phyloP scores from a whole-genome alignment of 495 filamentous ascomycete species.

The Mytilinidion resinicola region DNA sequence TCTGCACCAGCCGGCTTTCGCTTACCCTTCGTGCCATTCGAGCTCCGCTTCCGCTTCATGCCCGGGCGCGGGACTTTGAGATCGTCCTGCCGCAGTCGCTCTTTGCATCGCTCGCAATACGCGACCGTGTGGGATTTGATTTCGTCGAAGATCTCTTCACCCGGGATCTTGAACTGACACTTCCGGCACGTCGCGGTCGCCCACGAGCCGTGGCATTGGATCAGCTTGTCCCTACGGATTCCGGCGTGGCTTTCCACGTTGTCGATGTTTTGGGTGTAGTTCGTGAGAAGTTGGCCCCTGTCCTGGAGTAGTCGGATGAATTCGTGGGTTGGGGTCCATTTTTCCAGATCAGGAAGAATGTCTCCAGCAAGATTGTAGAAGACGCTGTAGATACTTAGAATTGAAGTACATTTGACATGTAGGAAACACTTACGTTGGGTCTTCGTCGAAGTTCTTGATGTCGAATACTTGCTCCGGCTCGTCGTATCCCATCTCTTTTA shows the following conservation, averaged over 20 bases:
- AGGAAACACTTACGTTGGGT: constrained; percentile 40
- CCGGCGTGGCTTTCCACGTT: constrained; percentile 89
- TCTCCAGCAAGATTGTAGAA: constrained; percentile 92
- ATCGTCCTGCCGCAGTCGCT: constrained; percentile 3
- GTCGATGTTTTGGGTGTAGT: constrained; percentile 98
- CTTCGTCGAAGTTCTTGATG: constrained; percentile 74
- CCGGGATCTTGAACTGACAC: constrained; percentile 67
- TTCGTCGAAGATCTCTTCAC: constrained; percentile 69
- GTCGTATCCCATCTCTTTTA: constrained; percentile 65
- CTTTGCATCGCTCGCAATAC: constrained; percentile 55
- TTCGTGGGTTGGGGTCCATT: constrained; percentile 82
- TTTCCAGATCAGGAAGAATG: constrained; percentile 69
- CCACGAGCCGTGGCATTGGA: constrained; percentile 95
- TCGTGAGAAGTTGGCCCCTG: constrained; percentile 84
- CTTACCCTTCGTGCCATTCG: constrained; percentile 47
- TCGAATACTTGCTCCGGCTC: constrained; percentile 96
- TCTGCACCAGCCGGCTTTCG: constrained; percentile 32
- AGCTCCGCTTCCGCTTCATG: constrained; percentile 72
- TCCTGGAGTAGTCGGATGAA: constrained; percentile 94
- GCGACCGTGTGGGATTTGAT: constrained; percentile 69
- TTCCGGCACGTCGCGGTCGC: constrained; percentile 86
- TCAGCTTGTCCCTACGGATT: constrained; percentile 72
- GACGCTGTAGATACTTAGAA: constrained; percentile 38
- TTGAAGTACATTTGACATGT: background rate
- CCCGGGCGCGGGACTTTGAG: constrained; percentile 40